phyloP scores from a whole-genome alignment of 768 basidiomycete species.

The Amanita pseudoporphyria region DNA sequence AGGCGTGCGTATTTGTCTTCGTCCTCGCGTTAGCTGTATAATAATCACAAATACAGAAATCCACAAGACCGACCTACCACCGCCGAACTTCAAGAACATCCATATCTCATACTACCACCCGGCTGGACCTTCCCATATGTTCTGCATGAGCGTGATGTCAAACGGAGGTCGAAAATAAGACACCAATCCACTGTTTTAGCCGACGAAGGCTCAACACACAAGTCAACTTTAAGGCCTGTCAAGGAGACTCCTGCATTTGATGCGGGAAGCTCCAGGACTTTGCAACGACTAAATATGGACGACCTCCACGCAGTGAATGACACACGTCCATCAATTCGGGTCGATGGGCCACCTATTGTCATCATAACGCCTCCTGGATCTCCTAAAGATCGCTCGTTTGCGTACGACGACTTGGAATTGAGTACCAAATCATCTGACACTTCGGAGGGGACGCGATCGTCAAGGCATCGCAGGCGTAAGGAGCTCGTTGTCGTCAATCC shows the following conservation, averaged over 20 bases:
- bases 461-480: slow-evolving; percentile 5
- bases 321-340: neutral
- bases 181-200: neutral
- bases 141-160: neutral
- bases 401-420: slow-evolving; percentile 6
- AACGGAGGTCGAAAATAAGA: neutral
- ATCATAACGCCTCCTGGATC: slow-evolving; percentile 22
- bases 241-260: slow-evolving; percentile 4
- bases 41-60: slow-evolving; percentile 31
- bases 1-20: slow-evolving; percentile 37
- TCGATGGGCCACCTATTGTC: slow-evolving; percentile 23
- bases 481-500: slow-evolving; percentile 13
- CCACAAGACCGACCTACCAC: slow-evolving; percentile 65
- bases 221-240: slow-evolving; percentile 1
- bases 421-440: slow-evolving; percentile 10
- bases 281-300: neutral
- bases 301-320: slow-evolving; percentile 1
- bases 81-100: slow-evolving; percentile 51
- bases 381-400: slow-evolving; percentile 10
- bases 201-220: neutral
- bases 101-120: slow-evolving; percentile 46
- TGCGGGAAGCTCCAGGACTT: neutral
- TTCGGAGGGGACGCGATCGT: slow-evolving; percentile 8
- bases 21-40: neutral
- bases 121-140: slow-evolving; percentile 35